These are phyloP conservation scores for Geranium brycei DNA, from an alignment of 345 rosid species.

Conservation along the genomic window DNA sequence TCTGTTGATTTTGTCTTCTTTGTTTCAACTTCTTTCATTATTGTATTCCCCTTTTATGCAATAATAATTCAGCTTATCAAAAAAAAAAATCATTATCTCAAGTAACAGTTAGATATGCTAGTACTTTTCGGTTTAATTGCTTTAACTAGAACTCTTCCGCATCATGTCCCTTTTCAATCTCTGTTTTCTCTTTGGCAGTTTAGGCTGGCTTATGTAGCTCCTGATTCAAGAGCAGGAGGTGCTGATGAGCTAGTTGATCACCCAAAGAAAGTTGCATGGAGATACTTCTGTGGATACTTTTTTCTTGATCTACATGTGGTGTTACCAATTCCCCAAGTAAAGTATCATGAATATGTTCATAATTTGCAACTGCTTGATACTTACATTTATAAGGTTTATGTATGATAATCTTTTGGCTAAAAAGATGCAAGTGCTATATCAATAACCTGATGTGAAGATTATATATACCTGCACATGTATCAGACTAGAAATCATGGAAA, in stretches of 20 bases:
- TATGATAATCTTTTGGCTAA: no score
- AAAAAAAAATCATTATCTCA: no score
- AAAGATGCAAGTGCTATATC: no score
- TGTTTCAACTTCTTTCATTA: no score
- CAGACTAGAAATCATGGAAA: no score
- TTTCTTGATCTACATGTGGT: slow-evolving; percentile 43
- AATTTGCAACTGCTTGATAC: background rate
- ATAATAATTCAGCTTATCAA: no score
- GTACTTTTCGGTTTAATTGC: background rate
- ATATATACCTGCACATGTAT: no score
- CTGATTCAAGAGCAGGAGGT: slow-evolving; percentile 68
- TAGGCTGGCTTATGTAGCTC: slow-evolving; percentile 75
- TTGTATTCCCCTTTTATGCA: no score
- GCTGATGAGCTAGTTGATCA: slow-evolving; percentile 82
- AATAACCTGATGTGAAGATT: background rate
- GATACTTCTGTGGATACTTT: slow-evolving; percentile 49
- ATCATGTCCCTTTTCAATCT: background rate
- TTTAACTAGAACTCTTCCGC: background rate
- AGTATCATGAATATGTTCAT: slow-evolving; percentile 4
- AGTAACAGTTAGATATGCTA: no score
- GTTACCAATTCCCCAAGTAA: slow-evolving; percentile 81
- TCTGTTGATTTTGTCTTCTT: no score
- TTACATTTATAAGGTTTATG: no score
- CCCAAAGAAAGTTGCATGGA: slow-evolving; percentile 49
- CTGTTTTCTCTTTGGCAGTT: slow-evolving; percentile 38